These are phyloP conservation scores for Alternaria longipes DNA, from an alignment of 2,329 filamentous ascomycete genomes.

Conservation along the genomic window DNA sequence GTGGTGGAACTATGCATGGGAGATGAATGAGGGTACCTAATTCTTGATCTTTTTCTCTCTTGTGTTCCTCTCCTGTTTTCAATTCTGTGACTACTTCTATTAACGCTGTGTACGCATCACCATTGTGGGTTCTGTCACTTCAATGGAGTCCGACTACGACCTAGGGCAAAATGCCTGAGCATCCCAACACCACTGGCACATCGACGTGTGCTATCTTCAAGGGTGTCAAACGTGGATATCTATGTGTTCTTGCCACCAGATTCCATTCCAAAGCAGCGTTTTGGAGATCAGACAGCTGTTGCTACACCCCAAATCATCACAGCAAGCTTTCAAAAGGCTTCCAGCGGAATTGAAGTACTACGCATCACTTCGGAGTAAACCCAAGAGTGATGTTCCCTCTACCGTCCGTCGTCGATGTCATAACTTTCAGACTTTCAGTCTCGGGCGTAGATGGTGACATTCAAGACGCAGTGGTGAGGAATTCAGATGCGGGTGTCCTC, in stretches of 20 bases:
- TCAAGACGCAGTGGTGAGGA: no score
- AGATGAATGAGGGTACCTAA: background rate
- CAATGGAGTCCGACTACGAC: background rate
- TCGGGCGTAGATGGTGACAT: background rate
- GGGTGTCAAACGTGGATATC: background rate
- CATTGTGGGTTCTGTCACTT: background rate
- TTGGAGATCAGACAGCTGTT: background rate
- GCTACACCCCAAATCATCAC: background rate
- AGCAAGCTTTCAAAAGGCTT: background rate
- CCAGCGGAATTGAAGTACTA: background rate
- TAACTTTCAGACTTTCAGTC: background rate
- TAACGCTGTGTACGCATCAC: background rate
- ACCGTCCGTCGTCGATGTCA: background rate
- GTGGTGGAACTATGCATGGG: constrained; percentile 8
- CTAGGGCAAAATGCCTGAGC: background rate
- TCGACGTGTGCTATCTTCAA: background rate
- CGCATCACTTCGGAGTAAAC: background rate
- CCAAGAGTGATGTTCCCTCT: background rate
- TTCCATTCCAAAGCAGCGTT: background rate
- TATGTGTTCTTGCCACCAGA: background rate
- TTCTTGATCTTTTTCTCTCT: background rate
- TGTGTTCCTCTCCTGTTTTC: background rate
- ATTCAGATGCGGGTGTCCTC: no score
- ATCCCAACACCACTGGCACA: background rate
- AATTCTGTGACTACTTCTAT: no score